Evolutionary conservation across 2,329 filamentous ascomycete species (phyloP).

Genomic region (Hypoxylon sp.): DNA sequence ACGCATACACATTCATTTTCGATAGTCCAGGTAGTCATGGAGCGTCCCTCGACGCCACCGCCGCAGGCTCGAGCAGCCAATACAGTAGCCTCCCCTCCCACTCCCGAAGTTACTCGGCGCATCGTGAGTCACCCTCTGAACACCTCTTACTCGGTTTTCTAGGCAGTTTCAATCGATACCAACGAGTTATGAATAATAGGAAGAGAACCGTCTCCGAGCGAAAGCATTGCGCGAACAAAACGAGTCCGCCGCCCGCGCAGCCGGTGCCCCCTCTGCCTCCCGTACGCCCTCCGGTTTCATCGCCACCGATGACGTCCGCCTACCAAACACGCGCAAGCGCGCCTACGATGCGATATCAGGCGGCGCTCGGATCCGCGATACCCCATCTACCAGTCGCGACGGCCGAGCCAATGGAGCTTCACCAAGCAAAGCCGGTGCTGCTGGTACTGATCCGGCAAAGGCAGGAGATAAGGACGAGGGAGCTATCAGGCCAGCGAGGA

Average conservation of each 20-base stretch:
- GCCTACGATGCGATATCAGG: conserved; percentile 75
- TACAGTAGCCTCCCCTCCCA: conserved; percentile 62
- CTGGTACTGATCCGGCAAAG: conserved; percentile 53
- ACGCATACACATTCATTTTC: background rate
- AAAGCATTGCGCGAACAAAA: conserved; percentile 86
- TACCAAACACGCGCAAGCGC: conserved; percentile 77
- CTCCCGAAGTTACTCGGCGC: conserved; percentile 68
- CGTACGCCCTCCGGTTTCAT: conserved; percentile 79
- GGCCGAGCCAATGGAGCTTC: conserved; percentile 65
- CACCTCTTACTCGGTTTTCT: background rate
- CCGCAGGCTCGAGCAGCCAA: conserved; percentile 50
- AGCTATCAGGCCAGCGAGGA: conserved; percentile 81
- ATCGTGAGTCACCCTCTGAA: conserved; percentile 62
- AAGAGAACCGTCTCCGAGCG: conserved; percentile 88
- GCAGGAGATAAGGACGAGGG: conserved; percentile 56
- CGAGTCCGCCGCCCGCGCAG: conserved; percentile 72
- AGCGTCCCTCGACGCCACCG: conserved; percentile 63
- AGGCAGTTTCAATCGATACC: conserved; percentile 20
- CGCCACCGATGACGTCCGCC: conserved; percentile 74
- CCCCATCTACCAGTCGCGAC: conserved; percentile 76
- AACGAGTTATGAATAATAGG: conserved; percentile 65
- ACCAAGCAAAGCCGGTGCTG: conserved; percentile 50
- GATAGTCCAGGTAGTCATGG: conserved; percentile 57
- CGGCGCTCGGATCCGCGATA: conserved; percentile 55
- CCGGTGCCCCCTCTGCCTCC: conserved; percentile 60